Base-by-base conservation (phyloP, 2,329 filamentous ascomycete species). In the Chalaropsis ovoidea region DNA sequence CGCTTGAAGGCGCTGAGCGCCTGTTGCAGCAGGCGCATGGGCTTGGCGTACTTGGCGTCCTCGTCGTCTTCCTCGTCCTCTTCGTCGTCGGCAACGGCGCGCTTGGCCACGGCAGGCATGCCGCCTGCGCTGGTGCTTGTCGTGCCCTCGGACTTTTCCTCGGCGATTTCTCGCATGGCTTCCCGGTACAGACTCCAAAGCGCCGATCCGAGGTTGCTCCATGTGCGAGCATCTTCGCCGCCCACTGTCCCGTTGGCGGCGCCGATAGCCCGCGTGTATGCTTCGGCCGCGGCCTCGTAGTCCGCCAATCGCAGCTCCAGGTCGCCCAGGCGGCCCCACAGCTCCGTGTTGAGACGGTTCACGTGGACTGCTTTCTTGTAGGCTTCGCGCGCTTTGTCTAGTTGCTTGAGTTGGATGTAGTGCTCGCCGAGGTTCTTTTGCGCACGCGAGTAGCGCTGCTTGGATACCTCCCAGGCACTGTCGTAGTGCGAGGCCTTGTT, bases 261-360 rank as follows among this genome's bases (percentile, higher is more conserved):
- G 70, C 89, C 86, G 11, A 99, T 92, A 8, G 88, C 87, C 24
- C 91, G 82, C 8, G 86, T 85, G 74, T 95, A 99, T 0, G 91
- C 87, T 69, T 93, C 86, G 0, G 89, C 86, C 0, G 94, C 93
- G 22, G 88, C 87, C 22, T 86, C 80, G 77, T 89, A 97, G 47
- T 86, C 80, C 10, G 84, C 84, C 0, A 95, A 80, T 62, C 93
- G 86, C 22, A 99, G 81, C 69, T 87, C 84, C 63, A 95, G 90
- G 72, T 95, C 96, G 7, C 94, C 94, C 3, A 97, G 79, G 0
- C 92, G 86, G 72, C 90, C 91, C 94, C 94, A 99, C 66, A 90
- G 85, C 64, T 89, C 82, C 1, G 89, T 83, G 72, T 91, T 93
- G 47, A 96, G 79, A 15, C 89, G 83, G 73, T 95, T 96, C 65